Base-by-base conservation (phyloP, 1,284 basidiomycete genomes). In the Mycena sp. region DNA sequence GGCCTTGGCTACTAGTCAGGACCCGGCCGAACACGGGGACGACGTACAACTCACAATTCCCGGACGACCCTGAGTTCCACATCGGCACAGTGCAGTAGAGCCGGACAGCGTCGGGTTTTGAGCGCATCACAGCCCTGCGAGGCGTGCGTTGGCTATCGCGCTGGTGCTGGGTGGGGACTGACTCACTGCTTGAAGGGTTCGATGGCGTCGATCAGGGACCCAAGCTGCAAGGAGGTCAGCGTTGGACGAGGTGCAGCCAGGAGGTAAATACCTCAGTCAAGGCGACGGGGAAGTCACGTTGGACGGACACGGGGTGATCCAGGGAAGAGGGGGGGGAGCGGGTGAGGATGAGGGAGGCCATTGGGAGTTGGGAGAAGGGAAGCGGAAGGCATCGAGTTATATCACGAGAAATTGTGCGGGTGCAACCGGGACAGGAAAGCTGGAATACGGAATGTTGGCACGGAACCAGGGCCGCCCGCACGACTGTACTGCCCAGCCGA, bases 11-110 rank as follows among this genome's bases (percentile, higher is more conserved):
- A 7, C 11, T 21, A 30, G 26, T 54, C 17, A 40, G 28, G 25
- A 48, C 23, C 9, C 1, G 12, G 17, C 11, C 9, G 23, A n/a
- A 41, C 58, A 43, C 3, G 37, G 25, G 44, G 56, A 11, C 10
- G 3, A 49, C n/a, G 46, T 35, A 48, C 46, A 29, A 75, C 85
- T 65, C 70, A 88, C 89, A 88, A 56, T 80, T 81, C 67, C 86
- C 83, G 17, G 84, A 84, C 26, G 84, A 81, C 9, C n/a, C n/a
- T n/a, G 84, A 77, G 52, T 80, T 84, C 81, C 85, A 87, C 29
- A 87, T 90, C 4, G 89, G 89, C 26, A 91, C 79, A 16, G 84
- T 85, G 76, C 89, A 90, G 62, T 86, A 81, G 38, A 91, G 78
- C 38, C 84, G 80, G 26, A 78, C 32, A 35, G 7, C 32, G 69